A percentile compares a stretch with the other conserved stretches of the same genome.
Evolutionary conservation across 345 rosid species (phyloP).

Genomic region (Gossypium bickii): DNA sequence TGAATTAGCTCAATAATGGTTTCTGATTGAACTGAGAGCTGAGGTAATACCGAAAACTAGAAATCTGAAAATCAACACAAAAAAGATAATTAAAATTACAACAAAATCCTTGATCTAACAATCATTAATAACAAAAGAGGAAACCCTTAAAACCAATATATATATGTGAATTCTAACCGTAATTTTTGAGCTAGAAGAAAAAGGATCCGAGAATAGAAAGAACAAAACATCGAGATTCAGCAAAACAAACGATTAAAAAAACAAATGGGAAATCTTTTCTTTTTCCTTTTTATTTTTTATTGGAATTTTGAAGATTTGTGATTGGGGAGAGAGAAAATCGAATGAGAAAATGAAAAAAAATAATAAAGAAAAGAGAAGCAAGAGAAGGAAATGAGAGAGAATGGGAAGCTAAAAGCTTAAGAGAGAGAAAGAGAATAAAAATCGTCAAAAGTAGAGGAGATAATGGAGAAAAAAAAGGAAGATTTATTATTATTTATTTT

Average conservation of each 20-base stretch:
- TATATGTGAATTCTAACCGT: constrained; percentile 20
- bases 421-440: background rate
- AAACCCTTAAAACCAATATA: constrained; percentile 1
- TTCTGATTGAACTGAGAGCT: constrained; percentile 36
- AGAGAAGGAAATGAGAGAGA: background rate
- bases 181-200: constrained; percentile 28
- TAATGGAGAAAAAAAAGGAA: background rate
- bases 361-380: too few species aligned
- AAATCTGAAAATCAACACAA: constrained; percentile 29
- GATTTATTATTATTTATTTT: too few species aligned
- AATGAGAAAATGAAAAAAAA: too few species aligned
- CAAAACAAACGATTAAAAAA: background rate
- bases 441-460: background rate
- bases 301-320: background rate
- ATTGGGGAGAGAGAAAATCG: background rate
- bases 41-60: constrained; percentile 26
- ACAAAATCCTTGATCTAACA: constrained; percentile 12
- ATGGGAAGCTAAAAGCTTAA: background rate
- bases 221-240: background rate
- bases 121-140: background rate
- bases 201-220: constrained; percentile 29
- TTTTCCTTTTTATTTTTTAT: background rate
- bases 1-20: constrained; percentile 22
- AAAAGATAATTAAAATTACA: background rate
- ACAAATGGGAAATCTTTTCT: background rate